These are phyloP conservation scores for Dioscorea cayenensis DNA, from an alignment of 116 monocot species.

Conservation along the genomic window DNA sequence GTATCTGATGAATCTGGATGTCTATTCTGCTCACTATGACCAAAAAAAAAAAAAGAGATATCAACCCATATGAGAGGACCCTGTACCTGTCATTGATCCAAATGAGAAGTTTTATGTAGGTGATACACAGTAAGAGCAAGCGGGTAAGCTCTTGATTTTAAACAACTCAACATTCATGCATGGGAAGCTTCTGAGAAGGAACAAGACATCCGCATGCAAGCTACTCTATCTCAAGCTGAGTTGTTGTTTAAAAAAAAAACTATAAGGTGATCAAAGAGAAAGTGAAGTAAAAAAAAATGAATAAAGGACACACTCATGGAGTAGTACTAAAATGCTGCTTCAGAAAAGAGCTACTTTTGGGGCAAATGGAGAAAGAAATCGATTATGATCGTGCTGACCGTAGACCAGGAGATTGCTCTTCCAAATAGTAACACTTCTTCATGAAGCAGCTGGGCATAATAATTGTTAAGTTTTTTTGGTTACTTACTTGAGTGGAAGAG, in stretches of 20 bases:
- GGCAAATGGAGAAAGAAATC: conserved; percentile 87
- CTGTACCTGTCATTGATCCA: conserved; percentile 14
- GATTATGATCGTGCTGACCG: conserved; percentile 97
- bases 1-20: conserved; percentile 53
- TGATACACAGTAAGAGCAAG: conserved; percentile 88
- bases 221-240: conserved; percentile 98
- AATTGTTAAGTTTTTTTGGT: too few relatives aligned
- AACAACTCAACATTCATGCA: conserved; percentile 90
- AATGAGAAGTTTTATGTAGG: conserved; percentile 75
- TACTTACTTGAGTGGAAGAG: too few relatives aligned
- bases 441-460: too few relatives aligned
- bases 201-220: conserved; percentile 99
- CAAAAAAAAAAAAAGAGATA: conserved; percentile 48
- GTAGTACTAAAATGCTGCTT: conserved; percentile 95
- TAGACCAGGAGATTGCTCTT: conserved; percentile 77
- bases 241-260: conserved; percentile 73
- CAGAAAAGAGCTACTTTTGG: conserved; percentile 77
- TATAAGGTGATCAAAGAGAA: conserved; percentile 83
- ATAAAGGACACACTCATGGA: conserved; percentile 82
- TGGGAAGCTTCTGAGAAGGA: conserved; percentile 99
- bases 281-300: conserved; percentile 58
- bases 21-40: conserved; percentile 49
- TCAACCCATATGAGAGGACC: conserved; percentile 55
- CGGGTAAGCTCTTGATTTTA: conserved; percentile 93
- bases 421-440: conserved; percentile 92